A percentile compares a stretch with the other conserved stretches of the same genome.
These are phyloP conservation scores for Klebsormidium nitens DNA, from an alignment of 139 green algal genomes.

Conservation along the genomic window DNA sequence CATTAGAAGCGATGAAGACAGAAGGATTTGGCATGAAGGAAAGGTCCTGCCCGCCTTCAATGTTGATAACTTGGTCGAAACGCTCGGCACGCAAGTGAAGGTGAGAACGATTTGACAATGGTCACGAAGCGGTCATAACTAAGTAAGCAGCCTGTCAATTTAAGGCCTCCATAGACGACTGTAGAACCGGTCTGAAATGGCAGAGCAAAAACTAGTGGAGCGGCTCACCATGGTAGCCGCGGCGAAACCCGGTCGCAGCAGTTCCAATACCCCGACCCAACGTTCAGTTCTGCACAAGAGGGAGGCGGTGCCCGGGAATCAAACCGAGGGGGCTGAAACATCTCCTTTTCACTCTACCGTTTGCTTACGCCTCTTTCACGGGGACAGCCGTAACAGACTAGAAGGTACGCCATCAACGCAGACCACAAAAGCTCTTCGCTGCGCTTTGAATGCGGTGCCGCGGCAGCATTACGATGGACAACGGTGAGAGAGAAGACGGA, in stretches of 20 bases:
- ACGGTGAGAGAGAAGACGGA: neutral
- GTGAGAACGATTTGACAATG: too few species aligned
- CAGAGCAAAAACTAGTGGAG: neutral
- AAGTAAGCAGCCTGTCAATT: neutral
- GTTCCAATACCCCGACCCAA: constrained; percentile 40
- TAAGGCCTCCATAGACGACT: neutral
- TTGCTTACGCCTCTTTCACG: neutral
- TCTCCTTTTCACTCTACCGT: neutral
- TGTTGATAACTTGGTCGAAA: too few species aligned
- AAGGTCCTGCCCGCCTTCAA: too few species aligned
- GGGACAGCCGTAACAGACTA: neutral
- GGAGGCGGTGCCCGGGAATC: too few species aligned
- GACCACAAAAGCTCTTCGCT: too few species aligned
- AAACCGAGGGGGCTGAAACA: neutral
- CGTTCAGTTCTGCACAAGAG: constrained; percentile 17
- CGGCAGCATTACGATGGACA: neutral
- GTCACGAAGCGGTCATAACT: too few species aligned
- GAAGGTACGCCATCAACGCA: neutral
- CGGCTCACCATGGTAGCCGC: constrained; percentile 21
- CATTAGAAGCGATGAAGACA: too few species aligned
- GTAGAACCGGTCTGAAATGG: constrained; percentile 8
- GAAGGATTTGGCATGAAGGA: too few species aligned
- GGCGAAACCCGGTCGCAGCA: constrained; percentile 34
- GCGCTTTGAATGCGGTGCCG: too few species aligned
- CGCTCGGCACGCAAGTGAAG: too few species aligned